Conservation (phyloP, 2,329 filamentous ascomycete genomes). For the Colletotrichum sp. region DNA sequence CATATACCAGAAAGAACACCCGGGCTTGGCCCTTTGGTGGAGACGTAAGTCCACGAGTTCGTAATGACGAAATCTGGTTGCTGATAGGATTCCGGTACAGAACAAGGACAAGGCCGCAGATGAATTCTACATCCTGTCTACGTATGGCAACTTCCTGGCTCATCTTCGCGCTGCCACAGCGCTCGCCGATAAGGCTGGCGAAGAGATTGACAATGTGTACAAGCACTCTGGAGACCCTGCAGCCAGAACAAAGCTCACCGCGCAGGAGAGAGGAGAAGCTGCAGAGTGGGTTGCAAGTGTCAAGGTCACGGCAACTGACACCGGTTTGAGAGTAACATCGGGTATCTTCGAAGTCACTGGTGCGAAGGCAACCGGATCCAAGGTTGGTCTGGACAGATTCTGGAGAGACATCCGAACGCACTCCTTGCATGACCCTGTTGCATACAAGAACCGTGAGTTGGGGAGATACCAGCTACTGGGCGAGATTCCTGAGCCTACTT, state of each 20-base stretch:
- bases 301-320: conserved; percentile 68
- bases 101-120: conserved; percentile 62
- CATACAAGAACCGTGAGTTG: conserved; percentile 69
- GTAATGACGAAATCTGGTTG: background rate
- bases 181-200: conserved; percentile 60
- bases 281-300: conserved; percentile 67
- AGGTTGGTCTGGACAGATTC: conserved; percentile 66
- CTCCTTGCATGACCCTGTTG: conserved; percentile 68
- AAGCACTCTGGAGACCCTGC: conserved; percentile 34
- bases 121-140: conserved; percentile 68
- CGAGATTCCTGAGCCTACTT: conserved; percentile 62
- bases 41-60: conserved; percentile 44
- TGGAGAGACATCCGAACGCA: conserved; percentile 72
- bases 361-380: conserved; percentile 59
- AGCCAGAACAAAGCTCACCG: conserved; percentile 49
- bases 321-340: conserved; percentile 58
- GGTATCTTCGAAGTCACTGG: conserved; percentile 70
- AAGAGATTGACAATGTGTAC: conserved; percentile 52
- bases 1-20: conserved; percentile 61
- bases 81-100: conserved; percentile 21
- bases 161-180: conserved; percentile 64
- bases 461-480: conserved; percentile 60
- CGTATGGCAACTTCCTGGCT: conserved; percentile 68
- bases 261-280: conserved; percentile 59
- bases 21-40: conserved; percentile 68